A percentile compares a stretch with the other conserved stretches of the same genome.
Evolutionary conservation across 2,329 filamentous ascomycete species (phyloP).

Genomic region (Fusarium sp.): DNA sequence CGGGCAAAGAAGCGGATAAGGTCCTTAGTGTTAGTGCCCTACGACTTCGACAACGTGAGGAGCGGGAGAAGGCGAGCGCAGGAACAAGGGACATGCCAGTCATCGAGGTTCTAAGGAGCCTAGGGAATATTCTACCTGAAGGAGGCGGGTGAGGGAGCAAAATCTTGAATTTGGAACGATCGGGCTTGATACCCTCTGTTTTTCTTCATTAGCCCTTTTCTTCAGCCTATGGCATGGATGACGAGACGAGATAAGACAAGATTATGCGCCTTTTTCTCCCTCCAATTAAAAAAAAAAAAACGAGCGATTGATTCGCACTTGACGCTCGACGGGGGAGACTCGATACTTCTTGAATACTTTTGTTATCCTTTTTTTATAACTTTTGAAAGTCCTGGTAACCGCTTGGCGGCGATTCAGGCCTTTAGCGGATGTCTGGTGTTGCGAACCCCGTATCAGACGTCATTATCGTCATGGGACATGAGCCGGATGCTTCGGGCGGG

Average conservation of each 20-base stretch:
- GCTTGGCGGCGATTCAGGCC: no score
- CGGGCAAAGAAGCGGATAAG: slow-evolving; percentile 79
- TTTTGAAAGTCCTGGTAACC: no score
- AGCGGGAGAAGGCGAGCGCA: slow-evolving; percentile 65
- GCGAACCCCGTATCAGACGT: no score
- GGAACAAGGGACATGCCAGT: slow-evolving; percentile 75
- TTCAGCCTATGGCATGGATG: slow-evolving; percentile 40
- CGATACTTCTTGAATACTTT: no score
- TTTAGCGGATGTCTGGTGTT: no score
- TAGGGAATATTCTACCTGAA: slow-evolving; percentile 73
- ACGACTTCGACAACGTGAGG: slow-evolving; percentile 77
- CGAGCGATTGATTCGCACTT: no score
- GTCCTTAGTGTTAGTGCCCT: slow-evolving; percentile 77
- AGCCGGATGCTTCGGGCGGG: neutral
- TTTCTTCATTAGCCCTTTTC: neutral
- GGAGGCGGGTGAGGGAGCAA: slow-evolving; percentile 48
- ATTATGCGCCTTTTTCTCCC: slow-evolving; percentile 13
- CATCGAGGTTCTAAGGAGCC: slow-evolving; percentile 77
- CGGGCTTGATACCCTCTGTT: slow-evolving; percentile 11
- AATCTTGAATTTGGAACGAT: slow-evolving; percentile 15
- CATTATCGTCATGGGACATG: no score
- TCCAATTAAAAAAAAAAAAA: neutral
- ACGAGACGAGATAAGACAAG: slow-evolving; percentile 41
- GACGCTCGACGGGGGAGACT: no score
- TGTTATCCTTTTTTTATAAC: no score